Evolutionary conservation across 176 grass and related monocot species (phyloP).

Genomic region (Puccinellia tenuiflora): DNA sequence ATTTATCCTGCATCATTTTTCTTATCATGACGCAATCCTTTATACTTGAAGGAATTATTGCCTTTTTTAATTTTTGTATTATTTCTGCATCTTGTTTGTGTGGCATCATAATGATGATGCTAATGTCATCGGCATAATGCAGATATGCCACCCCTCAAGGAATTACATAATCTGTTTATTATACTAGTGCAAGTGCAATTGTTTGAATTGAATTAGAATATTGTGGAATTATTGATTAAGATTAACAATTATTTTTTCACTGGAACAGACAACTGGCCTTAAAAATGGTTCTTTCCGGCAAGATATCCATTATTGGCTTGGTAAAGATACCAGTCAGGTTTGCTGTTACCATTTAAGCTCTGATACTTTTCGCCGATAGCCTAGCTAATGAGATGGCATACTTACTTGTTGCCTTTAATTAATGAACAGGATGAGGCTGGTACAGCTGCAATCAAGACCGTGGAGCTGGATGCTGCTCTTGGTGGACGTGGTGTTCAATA

Average conservation of each 20-base stretch:
- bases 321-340: constrained; percentile 95
- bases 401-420: constrained; percentile 35
- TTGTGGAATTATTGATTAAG: constrained; percentile 1
- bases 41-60: constrained; percentile 17
- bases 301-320: constrained; percentile 99
- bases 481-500: constrained; percentile 95
- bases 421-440: constrained; percentile 81
- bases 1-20: neutral
- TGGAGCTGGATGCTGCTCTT: constrained; percentile 92
- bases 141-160: neutral
- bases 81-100: neutral
- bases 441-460: constrained; percentile 93
- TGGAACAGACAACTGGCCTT: constrained; percentile 62
- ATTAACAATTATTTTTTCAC: constrained; percentile 15
- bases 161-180: constrained; percentile 11
- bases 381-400: neutral
- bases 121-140: neutral
- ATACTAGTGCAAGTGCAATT: neutral
- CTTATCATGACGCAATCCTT: neutral
- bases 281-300: constrained; percentile 92
- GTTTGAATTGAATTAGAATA: constrained; percentile 6
- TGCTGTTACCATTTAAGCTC: constrained; percentile 21
- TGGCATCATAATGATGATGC: constrained; percentile 2
- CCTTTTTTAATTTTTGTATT: neutral
- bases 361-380: constrained; percentile 9